phyloP scores from a whole-genome alignment of 441 rosid species.

The Bocquillonia castaneifolia region DNA sequence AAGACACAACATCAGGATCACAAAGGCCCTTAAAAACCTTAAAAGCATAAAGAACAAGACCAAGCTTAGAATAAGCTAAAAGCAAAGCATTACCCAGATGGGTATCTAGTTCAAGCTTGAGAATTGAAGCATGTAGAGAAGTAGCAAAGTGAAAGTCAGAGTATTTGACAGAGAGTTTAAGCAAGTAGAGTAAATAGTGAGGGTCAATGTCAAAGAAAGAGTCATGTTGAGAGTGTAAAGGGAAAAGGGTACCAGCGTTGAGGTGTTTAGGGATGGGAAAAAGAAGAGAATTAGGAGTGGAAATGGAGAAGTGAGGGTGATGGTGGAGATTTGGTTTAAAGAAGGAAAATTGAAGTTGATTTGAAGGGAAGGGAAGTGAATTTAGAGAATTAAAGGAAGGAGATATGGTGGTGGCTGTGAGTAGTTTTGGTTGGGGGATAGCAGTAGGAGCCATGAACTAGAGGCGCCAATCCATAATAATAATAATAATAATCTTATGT shows the following conservation, averaged over 20 bases:
- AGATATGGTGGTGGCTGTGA: slow-evolving; percentile 20
- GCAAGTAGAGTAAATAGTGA: slow-evolving; percentile 41
- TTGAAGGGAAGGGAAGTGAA: slow-evolving; percentile 12
- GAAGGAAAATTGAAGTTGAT: slow-evolving; percentile 9
- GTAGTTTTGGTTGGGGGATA: slow-evolving; percentile 28
- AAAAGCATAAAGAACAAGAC: slow-evolving; percentile 45
- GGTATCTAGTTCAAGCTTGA: slow-evolving; percentile 44
- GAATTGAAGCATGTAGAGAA: slow-evolving; percentile 56
- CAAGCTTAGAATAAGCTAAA: slow-evolving; percentile 56
- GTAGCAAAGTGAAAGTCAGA: slow-evolving; percentile 42
- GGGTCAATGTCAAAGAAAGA: slow-evolving; percentile 34
- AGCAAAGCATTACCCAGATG: slow-evolving; percentile 49
- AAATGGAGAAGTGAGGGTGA: slow-evolving; percentile 24
- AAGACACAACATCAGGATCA: slow-evolving; percentile 62
- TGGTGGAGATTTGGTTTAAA: slow-evolving; percentile 23
- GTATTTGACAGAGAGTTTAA: slow-evolving; percentile 47
- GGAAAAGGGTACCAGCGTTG: slow-evolving; percentile 22
- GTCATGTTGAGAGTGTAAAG: slow-evolving; percentile 16
- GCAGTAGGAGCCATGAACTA: slow-evolving; percentile 48
- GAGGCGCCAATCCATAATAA: slow-evolving; percentile 26
- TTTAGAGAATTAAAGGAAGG: slow-evolving; percentile 1
- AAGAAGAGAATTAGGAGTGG: slow-evolving; percentile 21
- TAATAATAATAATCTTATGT: too few species aligned
- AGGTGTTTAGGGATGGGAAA: slow-evolving; percentile 11
- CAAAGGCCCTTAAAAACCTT: slow-evolving; percentile 41